phyloP scores from a whole-genome alignment of 1,284 basidiomycete species.

The Cryptococcus sp. region DNA sequence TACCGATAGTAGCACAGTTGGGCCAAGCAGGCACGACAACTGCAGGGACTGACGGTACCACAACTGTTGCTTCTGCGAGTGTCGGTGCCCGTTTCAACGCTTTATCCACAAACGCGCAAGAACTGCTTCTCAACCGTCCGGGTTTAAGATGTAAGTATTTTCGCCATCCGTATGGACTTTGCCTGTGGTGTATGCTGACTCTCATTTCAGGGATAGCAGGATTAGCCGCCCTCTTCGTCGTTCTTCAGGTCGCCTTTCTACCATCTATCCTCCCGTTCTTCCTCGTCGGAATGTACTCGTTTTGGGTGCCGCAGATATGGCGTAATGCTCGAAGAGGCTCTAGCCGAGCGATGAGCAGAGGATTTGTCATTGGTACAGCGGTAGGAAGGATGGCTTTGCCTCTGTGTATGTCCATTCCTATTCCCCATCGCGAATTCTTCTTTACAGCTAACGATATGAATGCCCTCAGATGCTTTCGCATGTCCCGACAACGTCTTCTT shows the following conservation, averaged over 20 bases:
- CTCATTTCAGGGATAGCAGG: constrained; percentile 12
- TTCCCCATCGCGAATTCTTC: too few species aligned
- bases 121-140: constrained; percentile 1
- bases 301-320: constrained; percentile 81
- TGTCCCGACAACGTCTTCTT: constrained; percentile 85
- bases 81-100: too few species aligned
- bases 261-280: constrained; percentile 70
- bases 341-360: constrained; percentile 65
- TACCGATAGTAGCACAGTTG: constrained; percentile 21
- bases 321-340: constrained; percentile 71
- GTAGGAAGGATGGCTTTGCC: constrained; percentile 68
- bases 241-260: constrained; percentile 71
- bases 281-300: constrained; percentile 69
- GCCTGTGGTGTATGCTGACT: neutral
- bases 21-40: constrained; percentile 24
- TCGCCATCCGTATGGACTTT: neutral
- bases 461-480: constrained; percentile 67
- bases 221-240: constrained; percentile 22
- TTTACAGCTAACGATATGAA: neutral
- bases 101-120: neutral
- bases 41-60: constrained; percentile 20
- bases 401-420: constrained; percentile 65
- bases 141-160: neutral
- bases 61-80: constrained; percentile 7
- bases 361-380: constrained; percentile 78